Percentiles rank a stretch among this genome's conserved stretches.
Evolutionary conservation across 495 filamentous ascomycete species (phyloP).

Genomic region (Trichocladium antarcticum): DNA sequence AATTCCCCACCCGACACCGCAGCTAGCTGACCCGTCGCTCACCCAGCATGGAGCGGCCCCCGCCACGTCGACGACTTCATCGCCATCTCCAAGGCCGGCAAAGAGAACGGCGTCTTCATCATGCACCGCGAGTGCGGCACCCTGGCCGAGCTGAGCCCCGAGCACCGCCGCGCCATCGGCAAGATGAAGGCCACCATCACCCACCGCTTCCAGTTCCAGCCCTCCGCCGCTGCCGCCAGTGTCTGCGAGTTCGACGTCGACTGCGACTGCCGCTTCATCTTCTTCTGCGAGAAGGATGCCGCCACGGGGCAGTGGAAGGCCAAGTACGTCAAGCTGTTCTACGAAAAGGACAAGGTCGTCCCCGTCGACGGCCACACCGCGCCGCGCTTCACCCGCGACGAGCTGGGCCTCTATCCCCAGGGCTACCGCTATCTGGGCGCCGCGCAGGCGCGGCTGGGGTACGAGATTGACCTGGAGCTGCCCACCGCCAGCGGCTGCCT

Average conservation of each 20-base stretch:
- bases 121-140: slow-evolving; percentile 55
- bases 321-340: slow-evolving; percentile 52
- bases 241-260: slow-evolving; percentile 46
- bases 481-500: slow-evolving; percentile 27
- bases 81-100: slow-evolving; percentile 46
- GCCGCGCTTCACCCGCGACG: slow-evolving; percentile 38
- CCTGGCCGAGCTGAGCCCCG: slow-evolving; percentile 45
- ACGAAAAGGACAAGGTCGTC: slow-evolving; percentile 58
- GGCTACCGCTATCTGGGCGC: slow-evolving; percentile 49
- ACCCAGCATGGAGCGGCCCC: slow-evolving; percentile 45
- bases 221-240: slow-evolving; percentile 4
- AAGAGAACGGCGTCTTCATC: slow-evolving; percentile 52
- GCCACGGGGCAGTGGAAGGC: slow-evolving; percentile 43
- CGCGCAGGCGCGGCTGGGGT: slow-evolving; percentile 36
- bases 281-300: slow-evolving; percentile 44
- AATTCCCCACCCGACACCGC: neutral
- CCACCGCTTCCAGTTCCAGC: slow-evolving; percentile 44
- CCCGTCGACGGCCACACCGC: slow-evolving; percentile 43
- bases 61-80: slow-evolving; percentile 48
- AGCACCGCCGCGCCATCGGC: slow-evolving; percentile 45
- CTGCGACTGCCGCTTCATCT: slow-evolving; percentile 52
- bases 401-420: slow-evolving; percentile 40
- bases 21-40: neutral
- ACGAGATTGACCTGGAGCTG: slow-evolving; percentile 31
- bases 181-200: slow-evolving; percentile 65